Evolutionary conservation across 2,329 filamentous ascomycete genomes (phyloP), one percentile per base, ranked within the genome.

Genomic region (Aspergillus spinulosporus): DNA sequence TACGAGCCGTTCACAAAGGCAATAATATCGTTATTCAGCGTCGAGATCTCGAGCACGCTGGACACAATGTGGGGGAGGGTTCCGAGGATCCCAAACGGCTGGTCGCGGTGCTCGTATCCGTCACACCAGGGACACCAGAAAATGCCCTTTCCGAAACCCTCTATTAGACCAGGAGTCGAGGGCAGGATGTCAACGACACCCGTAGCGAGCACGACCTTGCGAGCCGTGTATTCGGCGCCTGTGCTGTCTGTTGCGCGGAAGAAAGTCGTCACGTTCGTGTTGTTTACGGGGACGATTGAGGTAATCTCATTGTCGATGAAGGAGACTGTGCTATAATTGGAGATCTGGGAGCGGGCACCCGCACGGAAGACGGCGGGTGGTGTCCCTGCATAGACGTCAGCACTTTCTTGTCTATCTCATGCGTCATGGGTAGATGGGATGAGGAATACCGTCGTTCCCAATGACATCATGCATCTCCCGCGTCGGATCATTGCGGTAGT

Each of bases 101-200:
- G 83, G 64, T 85, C 82, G 0, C 79, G 80, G 66, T 86, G 83
- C 69, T 87, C 84, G 60, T 81, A 76, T 9, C 84, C 84, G 64
- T 87, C 84, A 59, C 84, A 87, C 84, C 84, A 87, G 0, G 83
- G 83, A 53, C 84, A 87, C 82, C 84, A 86, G 71, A 73, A 86
- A 50, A 86, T 79, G 4, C 84, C 84, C 57, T 81, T 76, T 48
- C 82, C 83, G 78, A 81, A 87, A 63, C 78, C 80, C 53, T 84
- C 80, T 5, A 61, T 32, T 0, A 86, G 52, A 0, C 84, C 84
- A 0, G 84, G 83, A 0, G 82, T 85, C 0, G 56, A 21, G 1
- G 84, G 83, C 2, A 87, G 69, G 26, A 83, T 66, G 62, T 86
- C 84, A 5, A 69, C 71, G 15, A 87, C 68, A 4, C 84, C 84